These are phyloP conservation scores for Ensete glaucum DNA, from an alignment of 176 grass and related monocot genomes.

Conservation along the genomic window DNA sequence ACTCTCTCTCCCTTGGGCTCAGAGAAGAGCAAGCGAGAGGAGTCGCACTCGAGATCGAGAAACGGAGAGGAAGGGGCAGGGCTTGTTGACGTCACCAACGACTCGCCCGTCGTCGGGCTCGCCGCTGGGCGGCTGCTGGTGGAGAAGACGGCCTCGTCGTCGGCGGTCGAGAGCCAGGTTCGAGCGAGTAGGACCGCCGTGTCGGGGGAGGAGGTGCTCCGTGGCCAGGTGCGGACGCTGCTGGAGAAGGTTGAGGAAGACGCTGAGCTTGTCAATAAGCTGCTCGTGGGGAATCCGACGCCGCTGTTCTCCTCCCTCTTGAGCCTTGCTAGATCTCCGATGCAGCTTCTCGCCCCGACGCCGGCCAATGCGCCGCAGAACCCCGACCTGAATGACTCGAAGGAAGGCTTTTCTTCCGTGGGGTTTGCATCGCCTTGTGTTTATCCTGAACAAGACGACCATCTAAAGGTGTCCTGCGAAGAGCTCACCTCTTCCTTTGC, in stretches of 20 bases:
- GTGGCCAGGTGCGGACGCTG: slow-evolving; percentile 72
- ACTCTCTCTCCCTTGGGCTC: no score
- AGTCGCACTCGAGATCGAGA: not conserved
- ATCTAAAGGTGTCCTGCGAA: no score
- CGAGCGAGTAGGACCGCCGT: slow-evolving; percentile 37
- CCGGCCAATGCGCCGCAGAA: slow-evolving; percentile 53
- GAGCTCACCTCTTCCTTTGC: no score
- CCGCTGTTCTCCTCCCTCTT: slow-evolving; percentile 23
- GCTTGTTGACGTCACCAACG: slow-evolving; percentile 84
- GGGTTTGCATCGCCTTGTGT: not conserved
- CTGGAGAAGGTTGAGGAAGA: slow-evolving; percentile 77
- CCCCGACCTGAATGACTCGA: not conserved
- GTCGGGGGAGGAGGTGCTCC: slow-evolving; percentile 71
- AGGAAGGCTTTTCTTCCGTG: not conserved
- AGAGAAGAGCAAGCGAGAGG: slow-evolving; percentile 21
- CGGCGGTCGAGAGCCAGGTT: slow-evolving; percentile 26
- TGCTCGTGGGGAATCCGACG: no score
- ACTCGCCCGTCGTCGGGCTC: slow-evolving; percentile 80
- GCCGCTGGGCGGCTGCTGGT: slow-evolving; percentile 20
- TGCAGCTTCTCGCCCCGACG: slow-evolving; percentile 68
- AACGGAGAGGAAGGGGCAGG: slow-evolving; percentile 1
- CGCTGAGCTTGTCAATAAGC: slow-evolving; percentile 3
- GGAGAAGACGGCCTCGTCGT: slow-evolving; percentile 25
- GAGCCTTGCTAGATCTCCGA: slow-evolving; percentile 37
- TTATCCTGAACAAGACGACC: not conserved